Percentiles rank a stretch among this genome's conserved stretches.
phyloP scores from a whole-genome alignment of 371 early-diverging fungal genomes.

The Apophysomyces sp. region DNA sequence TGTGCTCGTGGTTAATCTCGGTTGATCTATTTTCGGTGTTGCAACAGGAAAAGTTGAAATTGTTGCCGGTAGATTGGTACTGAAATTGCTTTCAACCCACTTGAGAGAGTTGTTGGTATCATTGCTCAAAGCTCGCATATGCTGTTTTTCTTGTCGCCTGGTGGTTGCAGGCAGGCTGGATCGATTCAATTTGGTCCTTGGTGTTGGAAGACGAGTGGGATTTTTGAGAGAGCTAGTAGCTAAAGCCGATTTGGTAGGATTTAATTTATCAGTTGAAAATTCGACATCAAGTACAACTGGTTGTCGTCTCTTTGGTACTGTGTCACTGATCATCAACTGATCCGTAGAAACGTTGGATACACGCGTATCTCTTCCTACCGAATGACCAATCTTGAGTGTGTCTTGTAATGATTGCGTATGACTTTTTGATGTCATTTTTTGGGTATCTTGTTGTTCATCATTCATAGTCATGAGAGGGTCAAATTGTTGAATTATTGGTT shows the following conservation, averaged over 20 bases:
- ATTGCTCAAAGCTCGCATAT: conserved; percentile 11
- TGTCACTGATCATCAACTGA: not conserved
- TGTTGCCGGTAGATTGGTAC: not conserved
- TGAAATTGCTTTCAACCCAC: not conserved
- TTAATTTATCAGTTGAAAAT: not conserved
- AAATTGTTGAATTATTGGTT: not conserved
- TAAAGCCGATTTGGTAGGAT: not conserved
- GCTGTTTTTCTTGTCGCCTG: not conserved
- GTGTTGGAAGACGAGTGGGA: conserved; percentile 19
- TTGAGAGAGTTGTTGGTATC: not conserved
- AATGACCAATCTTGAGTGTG: not conserved
- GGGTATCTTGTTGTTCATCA: not conserved
- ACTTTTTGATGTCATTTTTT: not conserved
- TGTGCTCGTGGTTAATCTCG: not conserved
- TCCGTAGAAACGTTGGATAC: not conserved
- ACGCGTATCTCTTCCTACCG: not conserved
- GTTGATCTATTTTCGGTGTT: not conserved
- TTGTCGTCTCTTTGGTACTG: not conserved
- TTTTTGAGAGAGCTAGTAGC: conserved; percentile 4
- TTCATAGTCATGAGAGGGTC: not conserved
- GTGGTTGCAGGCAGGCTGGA: conserved; percentile 6
- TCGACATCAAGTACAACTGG: not conserved
- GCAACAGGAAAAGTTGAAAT: not conserved
- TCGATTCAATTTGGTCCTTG: conserved; percentile 7
- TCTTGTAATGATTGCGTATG: not conserved